Base-by-base conservation (phyloP, 257 asterid species). In the Plectranthus barbatus region DNA sequence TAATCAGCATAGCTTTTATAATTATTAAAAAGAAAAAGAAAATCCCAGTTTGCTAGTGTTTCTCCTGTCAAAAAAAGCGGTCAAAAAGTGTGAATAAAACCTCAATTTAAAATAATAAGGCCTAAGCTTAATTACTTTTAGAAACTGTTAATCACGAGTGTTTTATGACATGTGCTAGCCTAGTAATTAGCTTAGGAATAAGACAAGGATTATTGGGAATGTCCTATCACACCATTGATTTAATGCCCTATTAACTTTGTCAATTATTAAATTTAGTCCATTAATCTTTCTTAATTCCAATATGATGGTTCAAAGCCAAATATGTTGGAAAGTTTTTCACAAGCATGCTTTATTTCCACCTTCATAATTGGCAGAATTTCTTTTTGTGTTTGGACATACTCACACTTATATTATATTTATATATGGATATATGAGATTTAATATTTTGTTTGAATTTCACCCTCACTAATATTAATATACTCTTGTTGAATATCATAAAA, bases 31-130 rank as follows among this genome's bases (percentile, higher is more conserved):
- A n/a, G n/a, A 66, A 37, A 70, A 12, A 48, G 44, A 19, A 47
- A 5, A 3, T 51, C 0, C 9, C 18, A 52, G 29, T 29, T 61
- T 49, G 52, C 48, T 56, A 21, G 61, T 57, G 53, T 37, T 60
- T 59, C 63, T 9, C 33, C 55, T 47, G 24, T 13, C 20, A 17
- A 34, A 45, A n/a, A 67, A 63, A 62, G 75, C 62, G 61, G 81
- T 76, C 72, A 67, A 71, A 71, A 50, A 64, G 12, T 41, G 11
- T 60, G 21, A 61, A 14, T 44, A 9, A 36, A 67, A 74, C 23
- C 46, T 33, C 56, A 52, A 41, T 58, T 37, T 33, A 0, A n/a
- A n/a, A 10, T 33, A 64, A 13, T 63, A 14, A 44, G 54, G 42
- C 36, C 56, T 52, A 12, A 42, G 18, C 66, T 56, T n/a, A n/a